Evolutionary conservation across 331 rosid species (phyloP).

Genomic region (Erythrophleum ivorense): DNA sequence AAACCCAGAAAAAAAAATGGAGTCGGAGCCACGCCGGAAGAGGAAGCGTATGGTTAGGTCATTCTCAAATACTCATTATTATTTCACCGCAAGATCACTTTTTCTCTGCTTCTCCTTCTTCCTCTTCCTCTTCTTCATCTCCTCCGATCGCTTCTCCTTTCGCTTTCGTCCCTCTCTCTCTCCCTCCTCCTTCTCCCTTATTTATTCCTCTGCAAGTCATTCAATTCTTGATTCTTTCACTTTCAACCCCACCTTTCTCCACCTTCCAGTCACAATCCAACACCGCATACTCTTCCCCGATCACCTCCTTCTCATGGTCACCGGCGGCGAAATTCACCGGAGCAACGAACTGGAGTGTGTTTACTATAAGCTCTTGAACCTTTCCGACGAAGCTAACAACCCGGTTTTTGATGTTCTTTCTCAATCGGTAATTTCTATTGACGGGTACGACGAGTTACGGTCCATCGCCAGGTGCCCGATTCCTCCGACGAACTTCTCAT

Average conservation of each 20-base stretch:
- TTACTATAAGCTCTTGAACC: conserved; percentile 50
- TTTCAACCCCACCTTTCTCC: conserved; percentile 25
- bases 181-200: conserved; percentile 58
- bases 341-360: conserved; percentile 61
- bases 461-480: conserved; percentile 80
- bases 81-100: conserved; percentile 58
- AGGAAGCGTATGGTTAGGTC: conserved; percentile 60
- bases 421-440: conserved; percentile 59
- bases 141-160: conserved; percentile 55
- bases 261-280: conserved; percentile 46
- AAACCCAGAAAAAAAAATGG: conserved; percentile 48
- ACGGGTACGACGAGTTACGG: conserved; percentile 62
- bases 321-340: conserved; percentile 11
- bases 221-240: conserved; percentile 59
- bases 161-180: conserved; percentile 58
- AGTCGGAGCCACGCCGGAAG: conserved; percentile 71
- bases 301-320: conserved; percentile 60
- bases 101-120: conserved; percentile 65
- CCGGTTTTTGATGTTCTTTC: conserved; percentile 33
- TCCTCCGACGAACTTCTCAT: conserved; percentile 52
- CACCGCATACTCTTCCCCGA: conserved; percentile 79
- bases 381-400: conserved; percentile 37
- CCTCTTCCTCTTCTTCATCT: conserved; percentile 59
- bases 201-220: conserved; percentile 61
- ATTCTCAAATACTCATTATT: conserved; percentile 25